Evolutionary conservation across 441 rosid species (phyloP), one percentile per base, ranked within the genome.

Genomic region (Aleurites moluccanus): DNA sequence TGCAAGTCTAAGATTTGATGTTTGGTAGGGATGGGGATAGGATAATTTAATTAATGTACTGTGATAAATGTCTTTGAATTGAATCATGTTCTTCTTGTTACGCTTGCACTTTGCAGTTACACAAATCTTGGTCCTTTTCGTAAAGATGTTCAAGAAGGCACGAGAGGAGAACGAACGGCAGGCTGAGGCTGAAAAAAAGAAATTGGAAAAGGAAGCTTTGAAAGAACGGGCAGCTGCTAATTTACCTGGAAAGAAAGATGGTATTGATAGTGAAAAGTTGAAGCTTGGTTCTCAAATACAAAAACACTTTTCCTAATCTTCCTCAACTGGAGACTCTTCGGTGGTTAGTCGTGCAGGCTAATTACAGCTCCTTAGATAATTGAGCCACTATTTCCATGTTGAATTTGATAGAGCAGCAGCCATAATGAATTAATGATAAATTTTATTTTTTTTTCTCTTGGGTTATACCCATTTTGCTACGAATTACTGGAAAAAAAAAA

Each of bases 111-210:
- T 79, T 88, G 85, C 97, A 96, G 99, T 92, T 84, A 93, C 97
- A 14, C 97, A 93, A 76, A 89, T 87, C 73, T 81, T 93, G 86
- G 83, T 73, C 14, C 90, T 92, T 61, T 96, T 96, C 15, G 88
- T 91, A 63, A 93, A 88, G 85, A 86, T 88, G 86, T 96, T 96
- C 88, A 90, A 84, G 11, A 93, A 92, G 81, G 84, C 98, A 45
- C 85, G 91, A 4, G 98, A 89, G 57, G 97, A 96, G 81, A 93
- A 96, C 62, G 92, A 88, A 75, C 92, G 78, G 79, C 90, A 69
- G 83, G 98, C 97, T 6, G 97, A 93, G 69, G 97, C 85, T 25
- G 99, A 96, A 75, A 96, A 90, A 83, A 96, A 92, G 88, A 93
- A 88, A 75, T 77, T 89, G 79, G 98, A 90, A 82, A 96, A 90